A percentile compares a stretch with the other conserved stretches of the same genome.
Conservation (phyloP, 2,329 filamentous ascomycete genomes). For the Trichoderma sp. region DNA sequence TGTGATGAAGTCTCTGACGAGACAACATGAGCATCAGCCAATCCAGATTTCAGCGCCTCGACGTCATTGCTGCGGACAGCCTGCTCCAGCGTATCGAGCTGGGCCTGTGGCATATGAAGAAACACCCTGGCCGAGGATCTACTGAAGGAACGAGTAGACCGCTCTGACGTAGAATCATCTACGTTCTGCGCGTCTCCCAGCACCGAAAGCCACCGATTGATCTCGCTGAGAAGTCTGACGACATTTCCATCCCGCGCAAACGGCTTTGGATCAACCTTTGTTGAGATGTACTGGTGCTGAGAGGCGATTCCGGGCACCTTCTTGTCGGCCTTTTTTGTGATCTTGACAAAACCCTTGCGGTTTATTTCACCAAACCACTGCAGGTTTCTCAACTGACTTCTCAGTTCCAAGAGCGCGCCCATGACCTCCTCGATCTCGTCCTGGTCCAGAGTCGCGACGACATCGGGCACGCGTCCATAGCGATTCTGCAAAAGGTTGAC, state of each 20-base stretch:
- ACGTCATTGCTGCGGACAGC: slow-evolving; percentile 69
- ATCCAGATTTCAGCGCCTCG: slow-evolving; percentile 51
- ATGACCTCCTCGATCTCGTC: slow-evolving; percentile 91
- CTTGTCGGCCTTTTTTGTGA: slow-evolving; percentile 98
- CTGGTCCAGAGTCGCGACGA: slow-evolving; percentile 71
- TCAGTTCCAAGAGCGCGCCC: slow-evolving; percentile 83
- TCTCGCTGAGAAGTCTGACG: slow-evolving; percentile 52
- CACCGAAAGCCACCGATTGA: slow-evolving; percentile 89
- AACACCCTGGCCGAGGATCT: slow-evolving; percentile 73
- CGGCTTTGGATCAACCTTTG: slow-evolving; percentile 83
- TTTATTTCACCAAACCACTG: slow-evolving; percentile 99
- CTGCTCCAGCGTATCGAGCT: slow-evolving; percentile 70
- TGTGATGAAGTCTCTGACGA: slow-evolving; percentile 46
- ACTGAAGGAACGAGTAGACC: slow-evolving; percentile 73
- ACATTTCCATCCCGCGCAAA: slow-evolving; percentile 73
- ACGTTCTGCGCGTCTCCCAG: slow-evolving; percentile 74
- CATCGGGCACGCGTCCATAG: slow-evolving; percentile 72
- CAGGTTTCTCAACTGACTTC: slow-evolving; percentile 82
- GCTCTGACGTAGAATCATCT: slow-evolving; percentile 72
- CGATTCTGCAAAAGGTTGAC: slow-evolving; percentile 83
- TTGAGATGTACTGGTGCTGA: slow-evolving; percentile 82
- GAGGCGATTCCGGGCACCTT: slow-evolving; percentile 74
- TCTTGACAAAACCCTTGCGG: slow-evolving; percentile 91
- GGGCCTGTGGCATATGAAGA: slow-evolving; percentile 65
- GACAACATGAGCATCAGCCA: slow-evolving; percentile 55